These are phyloP conservation scores for Thyridium curvatum DNA, from an alignment of 2,329 filamentous ascomycete species.

Conservation along the genomic window DNA sequence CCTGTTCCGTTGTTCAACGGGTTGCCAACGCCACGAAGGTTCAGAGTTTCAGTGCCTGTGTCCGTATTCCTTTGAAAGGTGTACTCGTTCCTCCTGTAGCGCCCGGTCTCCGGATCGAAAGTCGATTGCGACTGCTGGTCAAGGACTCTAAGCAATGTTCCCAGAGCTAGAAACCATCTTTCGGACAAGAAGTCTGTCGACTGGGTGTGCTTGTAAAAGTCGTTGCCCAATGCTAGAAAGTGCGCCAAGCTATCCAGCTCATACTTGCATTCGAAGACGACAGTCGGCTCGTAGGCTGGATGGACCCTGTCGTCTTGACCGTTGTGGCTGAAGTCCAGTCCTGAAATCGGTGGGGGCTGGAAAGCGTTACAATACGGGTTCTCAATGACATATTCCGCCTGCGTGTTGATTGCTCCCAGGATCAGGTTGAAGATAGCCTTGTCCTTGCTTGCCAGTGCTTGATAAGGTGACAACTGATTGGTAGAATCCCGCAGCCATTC, in stretches of 20 bases:
- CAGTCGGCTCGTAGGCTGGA: constrained; percentile 73
- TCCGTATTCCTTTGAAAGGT: constrained; percentile 80
- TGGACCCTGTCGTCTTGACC: constrained; percentile 81
- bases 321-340: constrained; percentile 64
- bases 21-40: constrained; percentile 78
- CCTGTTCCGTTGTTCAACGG: constrained; percentile 80
- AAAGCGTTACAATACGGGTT: constrained; percentile 98
- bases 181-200: constrained; percentile 72
- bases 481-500: constrained; percentile 90
- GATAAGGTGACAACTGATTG: constrained; percentile 89
- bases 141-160: constrained; percentile 67
- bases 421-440: constrained; percentile 57
- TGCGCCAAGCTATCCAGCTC: constrained; percentile 93
- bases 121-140: constrained; percentile 75
- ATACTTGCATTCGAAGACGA: constrained; percentile 98
- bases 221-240: constrained; percentile 79
- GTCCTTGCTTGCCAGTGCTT: constrained; percentile 76
- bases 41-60: constrained; percentile 84
- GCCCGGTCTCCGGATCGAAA: constrained; percentile 62
- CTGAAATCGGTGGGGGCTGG: constrained; percentile 83
- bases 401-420: constrained; percentile 29
- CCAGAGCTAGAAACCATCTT: constrained; percentile 73
- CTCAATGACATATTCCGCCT: constrained; percentile 89
- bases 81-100: constrained; percentile 69
- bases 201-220: constrained; percentile 75